Conservation (phyloP, 306 rosid genomes). For the Rosa multiflora region DNA sequence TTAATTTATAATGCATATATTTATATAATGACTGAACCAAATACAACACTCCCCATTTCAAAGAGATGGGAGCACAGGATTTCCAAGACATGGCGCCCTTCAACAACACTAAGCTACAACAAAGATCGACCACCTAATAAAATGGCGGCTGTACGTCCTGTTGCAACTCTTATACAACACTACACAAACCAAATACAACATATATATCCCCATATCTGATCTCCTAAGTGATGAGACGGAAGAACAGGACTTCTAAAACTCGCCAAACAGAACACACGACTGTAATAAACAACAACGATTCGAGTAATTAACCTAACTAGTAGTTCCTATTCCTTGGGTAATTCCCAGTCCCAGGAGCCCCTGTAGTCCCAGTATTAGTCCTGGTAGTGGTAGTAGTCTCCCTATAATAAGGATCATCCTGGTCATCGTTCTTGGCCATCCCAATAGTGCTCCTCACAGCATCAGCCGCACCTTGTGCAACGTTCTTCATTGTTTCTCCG, state of each 20-base stretch:
- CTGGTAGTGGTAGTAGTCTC: neutral
- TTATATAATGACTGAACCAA: neutral
- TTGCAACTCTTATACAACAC: neutral
- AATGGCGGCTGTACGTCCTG: neutral
- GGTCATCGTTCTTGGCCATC: slow-evolving; percentile 30
- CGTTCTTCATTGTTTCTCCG: slow-evolving; percentile 52
- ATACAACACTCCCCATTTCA: neutral
- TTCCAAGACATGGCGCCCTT: neutral
- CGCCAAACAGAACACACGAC: neutral
- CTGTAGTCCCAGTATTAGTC: neutral
- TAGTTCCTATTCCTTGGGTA: neutral
- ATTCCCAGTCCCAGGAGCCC: neutral
- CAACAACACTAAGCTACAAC: neutral
- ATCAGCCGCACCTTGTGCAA: slow-evolving; percentile 54
- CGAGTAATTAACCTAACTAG: neutral
- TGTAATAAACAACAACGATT: neutral
- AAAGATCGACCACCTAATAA: neutral
- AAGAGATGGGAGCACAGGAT: neutral
- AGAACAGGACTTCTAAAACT: neutral
- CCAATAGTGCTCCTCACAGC: slow-evolving; percentile 61
- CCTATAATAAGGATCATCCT: neutral
- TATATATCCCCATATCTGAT: too few relatives aligned
- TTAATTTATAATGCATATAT: too few relatives aligned
- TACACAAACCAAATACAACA: neutral
- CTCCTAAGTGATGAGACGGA: neutral